These are phyloP conservation scores for Apiospora phragmitis DNA, from an alignment of 2,329 filamentous ascomycete genomes.

Conservation along the genomic window DNA sequence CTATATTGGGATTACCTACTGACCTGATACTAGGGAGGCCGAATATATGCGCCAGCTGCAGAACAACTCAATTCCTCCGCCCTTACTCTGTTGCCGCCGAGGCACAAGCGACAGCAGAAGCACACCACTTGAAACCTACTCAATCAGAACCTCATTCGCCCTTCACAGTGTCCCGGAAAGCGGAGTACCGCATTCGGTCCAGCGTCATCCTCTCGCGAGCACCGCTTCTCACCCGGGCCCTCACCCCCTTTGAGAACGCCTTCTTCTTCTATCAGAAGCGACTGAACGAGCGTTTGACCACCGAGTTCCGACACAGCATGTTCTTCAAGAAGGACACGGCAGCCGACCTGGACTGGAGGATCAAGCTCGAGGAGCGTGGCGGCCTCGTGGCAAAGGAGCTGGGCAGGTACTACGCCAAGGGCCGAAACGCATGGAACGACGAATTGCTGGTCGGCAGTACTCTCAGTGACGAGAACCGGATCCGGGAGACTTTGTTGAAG, in stretches of 20 bases:
- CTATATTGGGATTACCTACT: conserved; percentile 19
- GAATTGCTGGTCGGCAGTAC: conserved; percentile 77
- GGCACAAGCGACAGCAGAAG: conserved; percentile 38
- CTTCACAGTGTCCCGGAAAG: conserved; percentile 25
- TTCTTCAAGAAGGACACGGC: conserved; percentile 94
- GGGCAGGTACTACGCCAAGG: conserved; percentile 75
- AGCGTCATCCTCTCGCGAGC: conserved; percentile 86
- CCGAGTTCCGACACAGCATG: conserved; percentile 87
- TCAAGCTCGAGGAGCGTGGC: conserved; percentile 74
- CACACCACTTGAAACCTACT: conserved; percentile 36
- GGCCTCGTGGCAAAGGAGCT: conserved; percentile 80
- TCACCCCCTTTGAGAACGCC: conserved; percentile 85
- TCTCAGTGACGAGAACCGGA: conserved; percentile 62
- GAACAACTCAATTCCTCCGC: conserved; percentile 27
- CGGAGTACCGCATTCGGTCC: conserved; percentile 52
- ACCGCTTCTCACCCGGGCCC: conserved; percentile 80
- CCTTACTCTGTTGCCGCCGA: conserved; percentile 34
- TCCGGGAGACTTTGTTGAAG: conserved; percentile 69
- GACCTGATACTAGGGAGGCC: conserved; percentile 27
- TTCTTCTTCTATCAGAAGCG: conserved; percentile 98
- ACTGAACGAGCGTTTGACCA: conserved; percentile 85
- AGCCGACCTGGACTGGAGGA: conserved; percentile 83
- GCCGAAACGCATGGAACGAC: conserved; percentile 81
- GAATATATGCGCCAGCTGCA: conserved; percentile 37
- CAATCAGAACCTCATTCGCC: conserved; percentile 31